Evolutionary conservation across 768 basidiomycete genomes (phyloP), one percentile per base, ranked within the genome.

Genomic region (Kwoniella sp.): DNA sequence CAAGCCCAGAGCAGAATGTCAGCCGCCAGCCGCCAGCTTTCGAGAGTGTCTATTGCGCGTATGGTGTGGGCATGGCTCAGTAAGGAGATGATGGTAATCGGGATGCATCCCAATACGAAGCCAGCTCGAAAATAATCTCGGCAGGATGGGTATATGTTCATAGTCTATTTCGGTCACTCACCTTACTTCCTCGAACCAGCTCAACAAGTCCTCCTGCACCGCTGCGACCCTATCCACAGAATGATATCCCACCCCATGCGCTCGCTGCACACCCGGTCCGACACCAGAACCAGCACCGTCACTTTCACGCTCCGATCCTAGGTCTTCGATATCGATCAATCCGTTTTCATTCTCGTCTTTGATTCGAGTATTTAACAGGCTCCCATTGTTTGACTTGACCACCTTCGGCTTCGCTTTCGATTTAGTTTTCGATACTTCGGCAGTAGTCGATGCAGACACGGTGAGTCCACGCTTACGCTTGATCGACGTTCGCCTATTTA

Each of bases 161-260:
- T 6, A 33, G 40, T 6, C 17, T 44, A 9, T 10, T 19, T 19
- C 8, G n/a, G 25, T 26, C 26, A 6, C 74, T 66, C 55, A 78
- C 77, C 86, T 86, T 13, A 89, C 89, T 15, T 78, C 81, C 36
- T 84, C 83, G 73, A 88, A 97, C 92, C 92, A 97, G 3, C 37
- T 53, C 24, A 80, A 56, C 26, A 83, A 55, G 10, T 69, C 71
- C n/a, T 67, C 46, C 56, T 77, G 79, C 2, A 73, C 13, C 13
- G 24, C 55, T 6, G 36, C 64, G 0, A 78, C 54, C 15, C 36
- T 50, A 1, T 29, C 60, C 7, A 68, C 58, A 52, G 48, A 56
- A 58, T 78, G 77, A 48, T 74, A 76, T 27, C 26, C 57, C 49
- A 24, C 5, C 12, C 44, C 64, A 67, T 76, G 74, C 5, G 64